Evolutionary conservation across 129 eudicot genomes (phyloP), one percentile per base, ranked within the genome.

Genomic region (Glebionis coronaria): DNA sequence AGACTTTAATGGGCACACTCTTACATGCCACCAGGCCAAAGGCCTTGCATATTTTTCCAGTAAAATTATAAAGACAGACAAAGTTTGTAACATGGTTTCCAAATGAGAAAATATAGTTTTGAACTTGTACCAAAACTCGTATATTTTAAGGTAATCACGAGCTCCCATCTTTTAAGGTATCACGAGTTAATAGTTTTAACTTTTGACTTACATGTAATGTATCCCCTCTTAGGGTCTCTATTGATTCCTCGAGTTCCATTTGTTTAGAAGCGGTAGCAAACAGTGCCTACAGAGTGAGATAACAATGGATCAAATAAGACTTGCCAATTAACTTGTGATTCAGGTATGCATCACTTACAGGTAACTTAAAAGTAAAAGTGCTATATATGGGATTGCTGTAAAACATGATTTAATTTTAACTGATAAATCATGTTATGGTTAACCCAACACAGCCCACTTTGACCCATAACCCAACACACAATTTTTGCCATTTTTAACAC

Each of bases 251-350:
- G 53, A 92, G 98, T 69, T 92, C 96, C 82, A 84, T 83, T 78
- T 92, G 98, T 77, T 92, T 88, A 56, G 98, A 88, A 38, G 96
- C 89, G 7, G 98, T 92, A 12, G 95, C 98, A 68, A 88, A 74
- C 35, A 92, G 75, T 23, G 87, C 95, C 98, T 92, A 68, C 65
- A 77, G 27, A 70, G 45, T 7, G 14, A 62, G 60, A 49, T 6
- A 16, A 68, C 0, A 6, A 49, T 12, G 12, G 31, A 66, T 29
- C 35, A 63, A 51, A 44, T 28, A 56, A 35, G 11, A 69, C 20
- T 21, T 56, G 40, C 11, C 8, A 15, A 18, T 61, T 58, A 15
- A 27, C 31, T 12, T 16, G n/a, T 58, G 8, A 58, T 28, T 35
- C 40, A 35, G 40, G 40, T 35, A 35, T 35, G 40, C 40, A 35